Evolutionary conservation across 106 monocot genomes (phyloP).

Genomic region (Dendrobium catenatum): DNA sequence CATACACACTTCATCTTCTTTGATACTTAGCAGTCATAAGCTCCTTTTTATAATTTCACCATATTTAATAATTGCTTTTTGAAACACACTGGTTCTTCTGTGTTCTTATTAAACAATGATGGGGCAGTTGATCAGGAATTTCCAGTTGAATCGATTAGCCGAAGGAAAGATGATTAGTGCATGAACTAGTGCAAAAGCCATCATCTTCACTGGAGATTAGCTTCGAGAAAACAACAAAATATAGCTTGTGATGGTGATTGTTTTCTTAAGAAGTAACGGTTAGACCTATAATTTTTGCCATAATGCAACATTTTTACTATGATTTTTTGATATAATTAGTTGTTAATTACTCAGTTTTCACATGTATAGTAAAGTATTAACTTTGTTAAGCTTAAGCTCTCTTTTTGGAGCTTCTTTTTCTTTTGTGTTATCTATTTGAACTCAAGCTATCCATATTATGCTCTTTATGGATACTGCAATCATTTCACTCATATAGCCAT

Average conservation of each 20-base stretch:
- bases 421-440: neutral
- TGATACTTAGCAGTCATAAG: neutral
- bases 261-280: no score
- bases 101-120: neutral
- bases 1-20: neutral
- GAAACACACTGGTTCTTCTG: no score
- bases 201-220: no score
- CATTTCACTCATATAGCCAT: neutral
- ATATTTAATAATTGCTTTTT: neutral
- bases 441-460: neutral
- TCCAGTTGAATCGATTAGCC: neutral
- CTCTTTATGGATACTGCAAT: neutral
- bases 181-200: no score
- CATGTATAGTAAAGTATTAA: neutral
- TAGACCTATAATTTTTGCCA: no score
- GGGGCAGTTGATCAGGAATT: neutral
- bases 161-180: neutral
- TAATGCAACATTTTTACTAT: no score
- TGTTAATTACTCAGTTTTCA: neutral
- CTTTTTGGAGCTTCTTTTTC: no score
- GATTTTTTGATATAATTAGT: neutral
- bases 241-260: no score
- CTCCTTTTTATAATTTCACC: neutral
- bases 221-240: no score
- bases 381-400: neutral